Percentiles rank a stretch among this genome's conserved stretches.
phyloP scores from a whole-genome alignment of 495 filamentous ascomycete genomes.

The Penicillium odoratum region DNA sequence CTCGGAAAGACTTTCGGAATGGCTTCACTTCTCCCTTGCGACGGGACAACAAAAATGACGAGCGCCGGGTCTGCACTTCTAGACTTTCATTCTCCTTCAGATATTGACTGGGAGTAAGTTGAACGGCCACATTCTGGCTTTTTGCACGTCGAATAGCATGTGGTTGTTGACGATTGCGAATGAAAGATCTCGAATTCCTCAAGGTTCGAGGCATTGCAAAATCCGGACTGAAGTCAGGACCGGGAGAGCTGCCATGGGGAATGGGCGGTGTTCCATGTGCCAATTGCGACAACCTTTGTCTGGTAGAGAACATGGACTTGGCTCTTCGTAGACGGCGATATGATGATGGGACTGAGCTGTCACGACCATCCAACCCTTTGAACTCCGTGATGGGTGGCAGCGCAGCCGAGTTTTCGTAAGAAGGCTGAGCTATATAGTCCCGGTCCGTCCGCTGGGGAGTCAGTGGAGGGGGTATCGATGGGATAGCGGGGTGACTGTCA shows the following conservation, averaged over 20 bases:
- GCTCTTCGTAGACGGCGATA: conserved; percentile 73
- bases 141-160: conserved; percentile 30
- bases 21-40: conserved; percentile 49
- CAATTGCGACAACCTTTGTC: conserved; percentile 39
- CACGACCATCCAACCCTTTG: conserved; percentile 55
- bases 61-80: conserved; percentile 40
- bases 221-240: conserved; percentile 23
- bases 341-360: conserved; percentile 67
- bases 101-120: conserved; percentile 50
- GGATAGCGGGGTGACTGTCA: conserved; percentile 5
- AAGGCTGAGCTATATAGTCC: conserved; percentile 1
- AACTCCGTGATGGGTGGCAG: conserved; percentile 40
- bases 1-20: conserved; percentile 62
- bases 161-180: conserved; percentile 35
- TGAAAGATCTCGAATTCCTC: conserved; percentile 63
- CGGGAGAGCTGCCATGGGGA: conserved; percentile 11
- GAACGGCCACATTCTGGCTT: conserved; percentile 48
- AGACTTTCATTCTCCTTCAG: conserved; percentile 35
- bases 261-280: conserved; percentile 23
- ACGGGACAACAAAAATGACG: conserved; percentile 48
- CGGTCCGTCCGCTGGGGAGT: conserved; percentile 11
- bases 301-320: conserved; percentile 66
- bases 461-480: conserved; percentile 1
- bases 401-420: conserved; percentile 19
- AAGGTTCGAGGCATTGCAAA: conserved; percentile 34